These are phyloP conservation scores for Margaritispora aquatica DNA, from an alignment of 495 filamentous ascomycete species.

Conservation along the genomic window DNA sequence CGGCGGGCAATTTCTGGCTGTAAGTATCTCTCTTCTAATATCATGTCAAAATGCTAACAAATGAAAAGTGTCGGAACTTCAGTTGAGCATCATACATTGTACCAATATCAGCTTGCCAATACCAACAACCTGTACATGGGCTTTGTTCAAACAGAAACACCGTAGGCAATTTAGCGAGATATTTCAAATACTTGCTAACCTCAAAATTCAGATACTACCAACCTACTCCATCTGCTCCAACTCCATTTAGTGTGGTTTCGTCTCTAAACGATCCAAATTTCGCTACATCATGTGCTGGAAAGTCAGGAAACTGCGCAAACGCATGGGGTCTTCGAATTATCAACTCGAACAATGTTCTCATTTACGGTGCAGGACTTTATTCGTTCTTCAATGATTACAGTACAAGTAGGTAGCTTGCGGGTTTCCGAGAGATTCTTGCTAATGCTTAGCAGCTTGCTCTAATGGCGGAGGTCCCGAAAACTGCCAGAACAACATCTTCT, in stretches of 20 bases:
- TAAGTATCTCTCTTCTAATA: conserved; percentile 38
- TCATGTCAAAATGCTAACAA: conserved; percentile 34
- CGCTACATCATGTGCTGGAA: conserved; percentile 34
- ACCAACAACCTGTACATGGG: conserved; percentile 67
- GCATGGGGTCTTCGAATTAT: conserved; percentile 63
- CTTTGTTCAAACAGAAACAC: conserved; percentile 80
- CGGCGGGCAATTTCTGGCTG: conserved; percentile 43
- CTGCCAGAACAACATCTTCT: conserved; percentile 49
- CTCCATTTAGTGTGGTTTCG: conserved; percentile 45
- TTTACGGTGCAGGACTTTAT: conserved; percentile 71
- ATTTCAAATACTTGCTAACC: background rate
- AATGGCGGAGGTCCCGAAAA: conserved; percentile 32
- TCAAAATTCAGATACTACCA: conserved; percentile 44
- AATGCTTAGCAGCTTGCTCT: conserved; percentile 5
- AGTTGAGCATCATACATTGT: conserved; percentile 71
- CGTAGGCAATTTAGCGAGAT: conserved; percentile 32
- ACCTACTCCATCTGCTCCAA: conserved; percentile 53
- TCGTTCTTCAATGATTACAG: conserved; percentile 62
- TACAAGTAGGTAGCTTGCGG: conserved; percentile 20
- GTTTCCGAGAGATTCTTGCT: background rate
- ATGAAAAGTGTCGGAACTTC: conserved; percentile 63
- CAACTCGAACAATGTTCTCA: conserved; percentile 46
- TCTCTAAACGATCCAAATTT: conserved; percentile 56
- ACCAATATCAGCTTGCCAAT: conserved; percentile 73
- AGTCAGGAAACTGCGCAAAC: conserved; percentile 38